These are phyloP conservation scores for Neotropicomus parvogracilis DNA, from an alignment of 1,284 basidiomycete genomes.

Conservation along the genomic window DNA sequence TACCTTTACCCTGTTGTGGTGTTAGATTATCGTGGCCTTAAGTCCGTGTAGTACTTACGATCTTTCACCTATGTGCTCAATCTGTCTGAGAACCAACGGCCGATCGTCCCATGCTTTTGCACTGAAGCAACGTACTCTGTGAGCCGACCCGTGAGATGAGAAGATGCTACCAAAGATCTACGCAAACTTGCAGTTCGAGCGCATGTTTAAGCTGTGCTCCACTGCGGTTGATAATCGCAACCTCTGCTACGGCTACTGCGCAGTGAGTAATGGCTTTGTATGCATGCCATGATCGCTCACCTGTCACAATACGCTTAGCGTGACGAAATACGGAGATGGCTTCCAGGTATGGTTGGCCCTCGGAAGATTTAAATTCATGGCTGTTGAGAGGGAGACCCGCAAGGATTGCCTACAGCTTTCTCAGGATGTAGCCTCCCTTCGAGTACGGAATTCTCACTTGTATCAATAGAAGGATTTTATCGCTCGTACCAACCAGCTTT, in stretches of 20 bases:
- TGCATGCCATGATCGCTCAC: slow-evolving; percentile 34
- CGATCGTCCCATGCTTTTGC: slow-evolving; percentile 86
- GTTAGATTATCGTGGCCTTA: slow-evolving; percentile 2
- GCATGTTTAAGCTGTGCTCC: slow-evolving; percentile 67
- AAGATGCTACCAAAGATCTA: neutral
- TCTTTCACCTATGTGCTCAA: slow-evolving; percentile 82
- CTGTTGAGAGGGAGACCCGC: slow-evolving; percentile 65
- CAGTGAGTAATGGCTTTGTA: slow-evolving; percentile 5
- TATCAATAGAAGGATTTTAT: slow-evolving; percentile 71
- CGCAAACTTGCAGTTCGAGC: slow-evolving; percentile 57
- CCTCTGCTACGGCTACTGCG: slow-evolving; percentile 65
- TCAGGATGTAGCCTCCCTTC: slow-evolving; percentile 1
- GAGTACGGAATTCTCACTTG: slow-evolving; percentile 45
- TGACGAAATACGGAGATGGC: slow-evolving; percentile 66
- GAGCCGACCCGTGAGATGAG: slow-evolving; percentile 5
- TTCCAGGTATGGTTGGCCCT: slow-evolving; percentile 70
- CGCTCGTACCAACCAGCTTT: slow-evolving; percentile 61
- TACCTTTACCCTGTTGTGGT: slow-evolving; percentile 51
- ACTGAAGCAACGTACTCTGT: slow-evolving; percentile 65
- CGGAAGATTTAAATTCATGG: slow-evolving; percentile 61
- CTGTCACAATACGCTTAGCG: slow-evolving; percentile 61
- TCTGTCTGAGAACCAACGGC: slow-evolving; percentile 72
- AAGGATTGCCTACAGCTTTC: slow-evolving; percentile 58
- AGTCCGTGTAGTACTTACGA: slow-evolving; percentile 49
- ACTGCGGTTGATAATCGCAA: slow-evolving; percentile 57